A percentile compares a stretch with the other conserved stretches of the same genome.
Conservation (phyloP, 1,284 basidiomycete species). For the Naganishia cerealis region DNA sequence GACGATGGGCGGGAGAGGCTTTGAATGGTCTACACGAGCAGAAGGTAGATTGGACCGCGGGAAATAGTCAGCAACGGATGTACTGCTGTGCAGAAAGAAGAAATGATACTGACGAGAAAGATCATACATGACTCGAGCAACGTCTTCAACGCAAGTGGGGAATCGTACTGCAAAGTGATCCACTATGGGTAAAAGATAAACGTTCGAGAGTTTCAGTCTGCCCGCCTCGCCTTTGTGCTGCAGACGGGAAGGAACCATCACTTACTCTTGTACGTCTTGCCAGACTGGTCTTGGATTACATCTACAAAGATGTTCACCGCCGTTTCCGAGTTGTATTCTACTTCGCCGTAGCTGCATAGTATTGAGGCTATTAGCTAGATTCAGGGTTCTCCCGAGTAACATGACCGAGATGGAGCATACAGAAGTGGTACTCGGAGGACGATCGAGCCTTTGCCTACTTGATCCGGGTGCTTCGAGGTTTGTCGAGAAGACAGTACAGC, state of each 20-base stretch:
- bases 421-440: conserved; percentile 55
- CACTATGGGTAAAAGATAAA: conserved; percentile 38
- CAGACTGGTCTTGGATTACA: conserved; percentile 54
- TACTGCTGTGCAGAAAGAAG: background rate
- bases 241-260: background rate
- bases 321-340: conserved; percentile 54
- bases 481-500: conserved; percentile 36
- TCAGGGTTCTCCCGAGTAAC: background rate
- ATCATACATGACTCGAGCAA: conserved; percentile 54
- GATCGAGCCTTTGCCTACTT: conserved; percentile 43
- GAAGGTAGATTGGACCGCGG: background rate
- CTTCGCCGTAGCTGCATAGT: conserved; percentile 53
- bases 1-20: conserved; percentile 48
- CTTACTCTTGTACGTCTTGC: conserved; percentile 52
- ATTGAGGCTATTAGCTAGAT: no score
- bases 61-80: no score
- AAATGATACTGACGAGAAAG: conserved; percentile 44
- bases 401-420: conserved; percentile 35
- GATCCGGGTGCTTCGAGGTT: conserved; percentile 13
- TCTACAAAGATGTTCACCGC: conserved; percentile 57
- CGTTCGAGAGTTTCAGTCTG: no score
- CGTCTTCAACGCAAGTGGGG: conserved; percentile 57
- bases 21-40: conserved; percentile 37
- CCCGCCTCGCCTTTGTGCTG: background rate
- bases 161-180: conserved; percentile 55